A percentile compares a stretch with the other conserved stretches of the same genome.
These are phyloP conservation scores for Aspergillus latus DNA, from an alignment of 2,329 filamentous ascomycete genomes.

Conservation along the genomic window DNA sequence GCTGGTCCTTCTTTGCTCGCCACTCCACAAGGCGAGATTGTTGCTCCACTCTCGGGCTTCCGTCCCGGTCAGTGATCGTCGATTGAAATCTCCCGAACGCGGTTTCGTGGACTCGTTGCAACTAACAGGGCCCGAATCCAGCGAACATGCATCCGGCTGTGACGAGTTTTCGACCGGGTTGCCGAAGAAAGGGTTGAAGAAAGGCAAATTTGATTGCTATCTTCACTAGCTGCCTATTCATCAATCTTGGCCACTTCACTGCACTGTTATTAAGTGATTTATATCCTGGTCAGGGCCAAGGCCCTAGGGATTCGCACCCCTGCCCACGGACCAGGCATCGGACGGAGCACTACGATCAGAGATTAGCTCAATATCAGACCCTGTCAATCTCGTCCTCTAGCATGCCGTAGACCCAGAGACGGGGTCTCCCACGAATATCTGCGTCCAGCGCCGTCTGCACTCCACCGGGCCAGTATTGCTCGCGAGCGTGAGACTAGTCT, in stretches of 20 bases:
- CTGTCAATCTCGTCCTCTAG: constrained; percentile 1
- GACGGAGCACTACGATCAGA: not conserved
- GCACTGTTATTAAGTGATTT: not conserved
- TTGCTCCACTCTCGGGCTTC: not conserved
- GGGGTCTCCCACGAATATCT: too few relatives aligned
- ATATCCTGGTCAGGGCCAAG: not conserved
- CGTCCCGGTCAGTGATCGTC: not conserved
- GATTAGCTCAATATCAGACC: constrained; percentile 1
- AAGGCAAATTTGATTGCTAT: not conserved
- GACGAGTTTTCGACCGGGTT: not conserved
- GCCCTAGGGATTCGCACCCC: not conserved
- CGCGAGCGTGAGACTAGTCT: not conserved
- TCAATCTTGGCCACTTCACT: not conserved
- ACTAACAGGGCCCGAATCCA: not conserved
- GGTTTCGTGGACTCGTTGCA: not conserved
- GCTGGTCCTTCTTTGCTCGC: not conserved
- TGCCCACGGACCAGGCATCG: not conserved
- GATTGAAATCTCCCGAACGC: not conserved
- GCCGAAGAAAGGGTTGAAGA: not conserved
- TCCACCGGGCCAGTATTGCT: too few relatives aligned
- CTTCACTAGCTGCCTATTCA: not conserved
- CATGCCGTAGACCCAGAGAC: too few relatives aligned
- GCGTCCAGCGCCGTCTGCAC: too few relatives aligned
- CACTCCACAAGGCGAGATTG: not conserved
- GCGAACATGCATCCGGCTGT: not conserved